phyloP scores from a whole-genome alignment of 306 rosid genomes.

The Senna tora region DNA sequence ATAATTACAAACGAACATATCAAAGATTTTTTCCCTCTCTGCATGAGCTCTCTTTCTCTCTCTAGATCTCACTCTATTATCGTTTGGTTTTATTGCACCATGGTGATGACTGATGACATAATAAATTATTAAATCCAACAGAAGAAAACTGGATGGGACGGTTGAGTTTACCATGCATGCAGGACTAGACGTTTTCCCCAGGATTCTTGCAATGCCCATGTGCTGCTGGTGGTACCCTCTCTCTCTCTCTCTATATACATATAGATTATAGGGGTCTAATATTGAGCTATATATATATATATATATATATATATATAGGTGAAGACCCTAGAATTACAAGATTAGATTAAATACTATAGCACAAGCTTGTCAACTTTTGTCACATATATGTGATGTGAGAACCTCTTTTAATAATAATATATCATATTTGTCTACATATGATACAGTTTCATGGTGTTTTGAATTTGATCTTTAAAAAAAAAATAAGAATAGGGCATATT shows the following conservation, averaged over 20 bases:
- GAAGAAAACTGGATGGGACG: constrained; percentile 6
- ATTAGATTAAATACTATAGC: background rate
- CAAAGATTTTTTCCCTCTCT: background rate
- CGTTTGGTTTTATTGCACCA: background rate
- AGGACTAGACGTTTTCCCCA: constrained; percentile 27
- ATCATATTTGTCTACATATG: too few species aligned
- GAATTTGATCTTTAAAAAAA: too few species aligned
- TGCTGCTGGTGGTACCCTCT: background rate
- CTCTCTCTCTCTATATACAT: background rate
- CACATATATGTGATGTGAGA: background rate
- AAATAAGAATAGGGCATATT: too few species aligned
- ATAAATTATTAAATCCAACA: background rate
- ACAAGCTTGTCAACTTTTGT: background rate
- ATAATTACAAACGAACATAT: background rate
- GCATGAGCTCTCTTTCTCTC: background rate
- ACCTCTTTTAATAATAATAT: background rate
- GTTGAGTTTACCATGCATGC: constrained; percentile 22
- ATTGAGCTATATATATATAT: too few species aligned
- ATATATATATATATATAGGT: background rate
- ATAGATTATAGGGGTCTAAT: too few species aligned
- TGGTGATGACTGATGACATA: background rate
- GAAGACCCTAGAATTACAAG: background rate
- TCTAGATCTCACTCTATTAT: background rate
- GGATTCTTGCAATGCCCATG: constrained; percentile 17
- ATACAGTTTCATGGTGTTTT: too few species aligned